These are phyloP conservation scores for Austroboletus festivus DNA, from an alignment of 768 basidiomycete genomes.

Conservation along the genomic window DNA sequence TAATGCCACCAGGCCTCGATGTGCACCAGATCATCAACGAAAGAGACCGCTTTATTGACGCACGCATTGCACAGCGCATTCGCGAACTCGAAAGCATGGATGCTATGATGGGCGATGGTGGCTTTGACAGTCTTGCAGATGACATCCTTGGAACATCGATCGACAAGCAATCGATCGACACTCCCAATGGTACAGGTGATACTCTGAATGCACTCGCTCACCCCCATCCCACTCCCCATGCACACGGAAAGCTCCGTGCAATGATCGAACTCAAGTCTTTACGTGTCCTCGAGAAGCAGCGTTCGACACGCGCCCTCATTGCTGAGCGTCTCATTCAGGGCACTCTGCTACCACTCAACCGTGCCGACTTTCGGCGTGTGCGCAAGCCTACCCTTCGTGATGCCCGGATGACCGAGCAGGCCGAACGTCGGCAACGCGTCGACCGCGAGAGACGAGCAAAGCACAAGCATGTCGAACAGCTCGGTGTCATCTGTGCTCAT, in stretches of 20 bases:
- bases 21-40: constrained; percentile 89
- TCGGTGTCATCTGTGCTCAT: constrained; percentile 81
- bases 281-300: constrained; percentile 86
- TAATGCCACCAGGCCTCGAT: constrained; percentile 91
- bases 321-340: constrained; percentile 87
- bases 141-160: constrained; percentile 24
- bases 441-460: constrained; percentile 95
- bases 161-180: constrained; percentile 13
- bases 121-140: constrained; percentile 52
- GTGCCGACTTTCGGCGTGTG: constrained; percentile 83
- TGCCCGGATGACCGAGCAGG: constrained; percentile 82
- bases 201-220: constrained; percentile 3
- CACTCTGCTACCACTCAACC: constrained; percentile 85
- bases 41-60: constrained; percentile 87
- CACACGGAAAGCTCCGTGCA: constrained; percentile 82
- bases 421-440: constrained; percentile 86
- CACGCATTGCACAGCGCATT: constrained; percentile 84
- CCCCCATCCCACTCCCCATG: constrained; percentile 54
- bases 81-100: constrained; percentile 80
- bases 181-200: constrained; percentile 36
- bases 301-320: constrained; percentile 78
- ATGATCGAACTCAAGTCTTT: constrained; percentile 92
- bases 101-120: constrained; percentile 76
- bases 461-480: constrained; percentile 94
- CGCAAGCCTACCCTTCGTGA: constrained; percentile 87